Evolutionary conservation across 1,139 yeast species (phyloP), one percentile per base, ranked within the genome.

Genomic region (Taphrina pruni): DNA sequence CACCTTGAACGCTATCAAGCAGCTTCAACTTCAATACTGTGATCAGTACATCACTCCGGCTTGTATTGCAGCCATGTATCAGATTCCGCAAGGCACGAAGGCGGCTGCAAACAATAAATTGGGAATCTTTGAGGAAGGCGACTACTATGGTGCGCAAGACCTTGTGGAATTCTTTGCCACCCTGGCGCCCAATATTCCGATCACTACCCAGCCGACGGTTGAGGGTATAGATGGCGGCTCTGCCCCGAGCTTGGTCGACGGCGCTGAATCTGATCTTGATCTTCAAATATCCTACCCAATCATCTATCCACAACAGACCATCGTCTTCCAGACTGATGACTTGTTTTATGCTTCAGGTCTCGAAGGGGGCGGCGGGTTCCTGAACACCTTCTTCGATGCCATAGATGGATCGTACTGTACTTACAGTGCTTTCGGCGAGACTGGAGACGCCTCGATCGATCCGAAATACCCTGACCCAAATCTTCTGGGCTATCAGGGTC

Each of bases 191-290:
- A 48, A 48, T 17, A 50, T 51, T 20, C 52, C 52, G 7, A 26
- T 26, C 35, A 32, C 43, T 36, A 41, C 57, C 8, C 66, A 52
- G 21, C 52, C 48, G 17, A 51, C 51, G 4, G 46, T 48, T 1
- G 43, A 21, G 17, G 51, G 43, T 7, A 32, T 26, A 7, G 66
- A 48, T 21, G 32, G 43, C 20, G 52, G 57, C 32, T 45, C 39
- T 32, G 48, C 56, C 32, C 46, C 58, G n/a, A 55, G 36, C 6
- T 36, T 36, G n/a, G 41, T 21, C 6, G 66, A 55, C 21, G 54
- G 43, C 6, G 51, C 50, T 11, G 66, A 62, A 38, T 54, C 66
- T 21, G 51, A 39, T n/a, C 56, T 62, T 12, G 66, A 62, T 43
- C 60, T 62, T 7, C 60, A 62, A 41, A 50, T 50, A 26, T 55